Evolutionary conservation across 1,284 basidiomycete genomes (phyloP).

Genomic region (Thelephora terrestris): DNA sequence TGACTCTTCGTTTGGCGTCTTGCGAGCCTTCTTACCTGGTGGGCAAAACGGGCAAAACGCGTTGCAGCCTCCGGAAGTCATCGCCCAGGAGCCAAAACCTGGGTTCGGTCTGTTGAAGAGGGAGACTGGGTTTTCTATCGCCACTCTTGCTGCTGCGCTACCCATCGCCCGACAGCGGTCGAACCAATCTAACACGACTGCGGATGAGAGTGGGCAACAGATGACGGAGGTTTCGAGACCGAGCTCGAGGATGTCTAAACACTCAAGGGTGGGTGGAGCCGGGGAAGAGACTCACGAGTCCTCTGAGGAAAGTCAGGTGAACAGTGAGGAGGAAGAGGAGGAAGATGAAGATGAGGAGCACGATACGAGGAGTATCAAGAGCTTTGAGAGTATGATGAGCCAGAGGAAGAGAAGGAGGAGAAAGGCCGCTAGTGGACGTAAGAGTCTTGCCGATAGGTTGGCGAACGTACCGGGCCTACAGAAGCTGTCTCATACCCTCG

Average conservation of each 20-base stretch:
- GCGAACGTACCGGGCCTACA: constrained; percentile 58
- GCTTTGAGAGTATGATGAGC: constrained; percentile 77
- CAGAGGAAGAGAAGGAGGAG: constrained; percentile 25
- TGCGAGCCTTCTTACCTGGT: constrained; percentile 51
- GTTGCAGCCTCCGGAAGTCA: constrained; percentile 8
- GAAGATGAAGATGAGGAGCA: constrained; percentile 30
- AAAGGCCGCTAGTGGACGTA: constrained; percentile 27
- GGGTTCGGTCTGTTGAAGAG: constrained; percentile 57
- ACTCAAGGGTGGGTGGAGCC: constrained; percentile 19
- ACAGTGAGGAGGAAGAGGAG: constrained; percentile 25
- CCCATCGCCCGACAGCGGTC: constrained; percentile 32
- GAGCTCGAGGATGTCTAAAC: constrained; percentile 35
- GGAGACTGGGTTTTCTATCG: constrained; percentile 73
- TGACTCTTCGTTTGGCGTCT: constrained; percentile 73
- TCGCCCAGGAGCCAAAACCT: constrained; percentile 27
- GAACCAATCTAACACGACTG: constrained; percentile 15
- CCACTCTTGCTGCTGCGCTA: constrained; percentile 61
- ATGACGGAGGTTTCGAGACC: constrained; percentile 54
- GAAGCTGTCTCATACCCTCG: constrained; percentile 25
- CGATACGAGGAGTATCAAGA: constrained; percentile 63
- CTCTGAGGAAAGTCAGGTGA: constrained; percentile 21
- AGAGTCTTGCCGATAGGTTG: constrained; percentile 66
- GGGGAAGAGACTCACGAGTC: constrained; percentile 23
- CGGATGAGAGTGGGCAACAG: constrained; percentile 56
- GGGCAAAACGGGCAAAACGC: constrained; percentile 5